Conservation (phyloP, 148 eudicot species). For the Salicornia ramosissima region DNA sequence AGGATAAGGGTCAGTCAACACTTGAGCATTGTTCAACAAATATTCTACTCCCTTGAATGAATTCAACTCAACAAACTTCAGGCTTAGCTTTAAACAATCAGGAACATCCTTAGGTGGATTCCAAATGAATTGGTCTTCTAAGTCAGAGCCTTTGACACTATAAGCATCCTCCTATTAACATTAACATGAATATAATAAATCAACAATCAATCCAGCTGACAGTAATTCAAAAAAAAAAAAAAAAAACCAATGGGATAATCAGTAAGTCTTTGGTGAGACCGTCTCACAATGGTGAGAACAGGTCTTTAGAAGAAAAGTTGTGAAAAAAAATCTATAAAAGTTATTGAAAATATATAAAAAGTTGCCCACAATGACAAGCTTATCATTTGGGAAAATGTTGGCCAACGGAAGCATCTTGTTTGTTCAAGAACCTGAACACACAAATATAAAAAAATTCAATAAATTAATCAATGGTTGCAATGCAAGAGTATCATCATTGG, state of each 20-base stretch:
- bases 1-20: background rate
- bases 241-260: background rate
- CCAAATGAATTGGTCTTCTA: background rate
- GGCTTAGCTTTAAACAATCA: background rate
- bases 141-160: background rate
- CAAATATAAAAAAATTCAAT: background rate
- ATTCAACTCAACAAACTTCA: background rate
- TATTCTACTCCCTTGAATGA: slow-evolving; percentile 4
- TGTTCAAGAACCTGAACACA: background rate
- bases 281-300: background rate
- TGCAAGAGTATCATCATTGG: background rate
- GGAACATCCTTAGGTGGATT: background rate
- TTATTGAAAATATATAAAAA: too few species aligned
- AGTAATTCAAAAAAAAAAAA: background rate
- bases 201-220: background rate
- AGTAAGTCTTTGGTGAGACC: background rate
- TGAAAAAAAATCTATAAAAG: too few species aligned
- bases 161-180: background rate
- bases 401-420: background rate
- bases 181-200: background rate
- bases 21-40: slow-evolving; percentile 7
- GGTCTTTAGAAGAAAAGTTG: too few species aligned
- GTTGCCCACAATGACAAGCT: background rate
- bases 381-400: background rate
- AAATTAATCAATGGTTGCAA: background rate